Base-by-base conservation (phyloP, 768 basidiomycete species). In the Mycena floridula region DNA sequence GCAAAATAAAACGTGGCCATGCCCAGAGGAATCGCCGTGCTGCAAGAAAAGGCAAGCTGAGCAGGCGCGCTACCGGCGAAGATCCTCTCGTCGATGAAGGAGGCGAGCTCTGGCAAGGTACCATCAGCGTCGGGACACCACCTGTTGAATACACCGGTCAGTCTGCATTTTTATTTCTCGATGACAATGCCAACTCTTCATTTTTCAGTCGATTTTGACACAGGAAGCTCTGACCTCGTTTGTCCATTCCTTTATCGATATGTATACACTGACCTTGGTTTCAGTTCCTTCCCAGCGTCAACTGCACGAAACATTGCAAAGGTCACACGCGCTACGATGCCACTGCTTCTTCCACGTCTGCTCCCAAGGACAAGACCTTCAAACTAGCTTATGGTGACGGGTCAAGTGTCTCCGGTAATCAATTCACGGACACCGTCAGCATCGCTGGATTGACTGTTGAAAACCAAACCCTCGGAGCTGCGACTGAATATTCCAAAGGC, bases 211-310 rank as follows among this genome's bases (percentile, higher is more conserved):
- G 52, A 57, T 18, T 62, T 64, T 22, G 64, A 66, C 38, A 64
- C 63, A 9, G 64, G 63, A 7, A 61, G 61, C 12, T 44, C 56
- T 5, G 63, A 64, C 35, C 25, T 61, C 12, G 54, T 66, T 40
- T n/a, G n/a, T n/a, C n/a, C n/a, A n/a, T n/a, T n/a, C n/a, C n/a
- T n/a, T n/a, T n/a, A n/a, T n/a, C n/a, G n/a, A n/a, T n/a, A n/a
- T n/a, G n/a, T n/a, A n/a, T n/a, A n/a, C n/a, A n/a, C n/a, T n/a
- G n/a, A n/a, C n/a, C n/a, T n/a, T n/a, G n/a, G n/a, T n/a, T n/a
- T n/a, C n/a, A n/a, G n/a, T n/a, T n/a, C n/a, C 46, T 64, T 18
- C 62, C 63, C 39, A 47, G 40, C 6, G 37, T 49, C 7, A 27
- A 40, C 8, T 64, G 63, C 48, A 43, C 21, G 20, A 56, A 51